These are phyloP conservation scores for Aspergillus sclerotioniger DNA, from an alignment of 495 filamentous ascomycete species.

Conservation along the genomic window DNA sequence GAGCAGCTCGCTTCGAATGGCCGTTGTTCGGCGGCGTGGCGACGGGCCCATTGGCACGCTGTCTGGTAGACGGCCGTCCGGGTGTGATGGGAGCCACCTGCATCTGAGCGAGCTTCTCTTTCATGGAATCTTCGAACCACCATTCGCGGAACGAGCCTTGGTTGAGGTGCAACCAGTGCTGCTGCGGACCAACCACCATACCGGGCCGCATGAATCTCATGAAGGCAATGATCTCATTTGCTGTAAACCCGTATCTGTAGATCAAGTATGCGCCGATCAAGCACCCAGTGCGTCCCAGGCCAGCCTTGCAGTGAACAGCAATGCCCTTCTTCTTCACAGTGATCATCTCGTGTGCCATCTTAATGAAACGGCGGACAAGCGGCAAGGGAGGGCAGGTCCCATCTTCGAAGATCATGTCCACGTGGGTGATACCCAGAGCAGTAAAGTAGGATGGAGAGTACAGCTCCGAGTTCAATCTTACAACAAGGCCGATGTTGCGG, in stretches of 20 bases:
- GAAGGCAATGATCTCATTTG: conserved; percentile 96
- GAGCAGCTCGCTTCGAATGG: conserved; percentile 71
- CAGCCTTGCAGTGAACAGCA: conserved; percentile 97
- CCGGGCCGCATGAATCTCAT: conserved; percentile 99
- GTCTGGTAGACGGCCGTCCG: conserved; percentile 58
- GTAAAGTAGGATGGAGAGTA: conserved; percentile 96
- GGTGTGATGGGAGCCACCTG: conserved; percentile 71
- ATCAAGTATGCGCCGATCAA: conserved; percentile 97
- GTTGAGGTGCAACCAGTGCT: conserved; percentile 98
- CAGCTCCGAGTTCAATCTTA: conserved; percentile 91
- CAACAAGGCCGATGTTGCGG: conserved; percentile 86
- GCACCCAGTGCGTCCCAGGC: conserved; percentile 92
- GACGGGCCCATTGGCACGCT: conserved; percentile 60
- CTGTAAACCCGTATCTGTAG: conserved; percentile 96
- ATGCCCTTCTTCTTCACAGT: conserved; percentile 81
- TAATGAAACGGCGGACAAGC: conserved; percentile 88
- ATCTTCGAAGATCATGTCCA: conserved; percentile 99
- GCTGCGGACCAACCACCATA: conserved; percentile 99
- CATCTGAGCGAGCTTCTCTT: conserved; percentile 56
- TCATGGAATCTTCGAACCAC: conserved; percentile 92
- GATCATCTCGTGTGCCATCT: conserved; percentile 91
- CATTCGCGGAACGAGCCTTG: conserved; percentile 95
- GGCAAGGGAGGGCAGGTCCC: conserved; percentile 88
- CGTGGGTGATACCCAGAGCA: conserved; percentile 86
- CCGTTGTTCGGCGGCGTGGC: conserved; percentile 80